These are phyloP conservation scores for Saccharomycopsis hybrid DNA, from an alignment of 1,139 yeast species.

Conservation along the genomic window DNA sequence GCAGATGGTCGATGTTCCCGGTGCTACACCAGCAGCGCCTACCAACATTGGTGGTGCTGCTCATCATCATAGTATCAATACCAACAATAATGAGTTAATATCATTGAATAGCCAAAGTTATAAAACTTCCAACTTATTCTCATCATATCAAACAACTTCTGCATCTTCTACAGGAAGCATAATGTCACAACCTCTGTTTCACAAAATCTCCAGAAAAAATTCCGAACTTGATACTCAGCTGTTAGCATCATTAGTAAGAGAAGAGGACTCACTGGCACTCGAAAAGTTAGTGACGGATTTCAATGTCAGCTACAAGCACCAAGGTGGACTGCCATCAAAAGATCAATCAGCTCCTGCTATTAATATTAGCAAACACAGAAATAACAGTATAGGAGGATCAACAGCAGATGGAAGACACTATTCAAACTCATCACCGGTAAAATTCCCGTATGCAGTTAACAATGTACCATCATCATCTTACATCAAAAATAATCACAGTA, in stretches of 20 bases:
- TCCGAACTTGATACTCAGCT: too few relatives aligned
- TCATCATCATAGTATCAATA: background rate
- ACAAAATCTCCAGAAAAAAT: too few relatives aligned
- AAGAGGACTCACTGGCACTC: too few relatives aligned
- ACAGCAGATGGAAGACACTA: slow-evolving; percentile 2
- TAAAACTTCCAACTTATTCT: background rate
- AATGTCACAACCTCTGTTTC: too few relatives aligned
- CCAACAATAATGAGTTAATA: background rate
- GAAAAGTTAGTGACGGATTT: background rate
- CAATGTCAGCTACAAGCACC: background rate
- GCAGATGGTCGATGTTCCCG: background rate
- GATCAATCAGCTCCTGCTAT: background rate
- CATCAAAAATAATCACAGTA: background rate
- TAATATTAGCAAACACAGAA: background rate
- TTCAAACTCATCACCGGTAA: slow-evolving; percentile 12
- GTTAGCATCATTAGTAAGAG: too few relatives aligned
- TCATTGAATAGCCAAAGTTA: background rate
- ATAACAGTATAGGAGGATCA: background rate
- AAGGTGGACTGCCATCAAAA: slow-evolving; percentile 1
- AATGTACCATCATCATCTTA: too few relatives aligned
- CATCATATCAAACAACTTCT: slow-evolving; percentile 11
- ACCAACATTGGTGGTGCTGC: background rate
- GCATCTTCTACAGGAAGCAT: background rate
- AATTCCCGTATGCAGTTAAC: too few relatives aligned
- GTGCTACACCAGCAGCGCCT: background rate